A percentile compares a stretch with the other conserved stretches of the same genome.
phyloP scores from a whole-genome alignment of 192 early-diverging fungal genomes.

The Coemansia sp. region DNA sequence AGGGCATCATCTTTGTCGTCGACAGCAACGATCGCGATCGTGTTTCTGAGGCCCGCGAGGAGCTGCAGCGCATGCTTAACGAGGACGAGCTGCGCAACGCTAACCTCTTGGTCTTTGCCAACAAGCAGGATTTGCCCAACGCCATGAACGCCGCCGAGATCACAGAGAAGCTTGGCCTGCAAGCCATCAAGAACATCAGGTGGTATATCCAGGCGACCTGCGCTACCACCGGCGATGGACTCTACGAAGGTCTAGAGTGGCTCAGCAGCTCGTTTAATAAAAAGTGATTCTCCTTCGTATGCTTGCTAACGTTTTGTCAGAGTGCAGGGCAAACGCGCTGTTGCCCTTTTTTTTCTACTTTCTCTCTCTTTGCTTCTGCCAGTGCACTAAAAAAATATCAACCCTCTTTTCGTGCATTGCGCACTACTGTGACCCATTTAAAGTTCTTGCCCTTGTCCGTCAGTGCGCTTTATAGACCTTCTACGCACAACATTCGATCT shows the following conservation, averaged over 20 bases:
- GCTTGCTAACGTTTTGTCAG: not conserved
- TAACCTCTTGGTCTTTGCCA: conserved; percentile 91
- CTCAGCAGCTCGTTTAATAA: conserved; percentile 63
- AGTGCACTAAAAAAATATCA: conserved; percentile 5
- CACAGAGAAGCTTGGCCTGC: conserved; percentile 90
- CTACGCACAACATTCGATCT: not conserved
- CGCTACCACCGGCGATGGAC: conserved; percentile 91
- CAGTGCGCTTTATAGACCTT: no score
- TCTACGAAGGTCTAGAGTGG: conserved; percentile 98
- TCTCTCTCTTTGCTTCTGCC: not conserved
- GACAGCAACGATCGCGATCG: conserved; percentile 97
- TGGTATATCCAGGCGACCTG: conserved; percentile 97
- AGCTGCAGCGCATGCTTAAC: conserved; percentile 92
- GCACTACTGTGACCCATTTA: no score
- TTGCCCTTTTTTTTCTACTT: not conserved
- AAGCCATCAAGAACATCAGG: conserved; percentile 72
- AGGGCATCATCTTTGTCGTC: conserved; percentile 96
- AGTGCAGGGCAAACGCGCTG: not conserved
- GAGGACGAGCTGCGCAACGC: conserved; percentile 95
- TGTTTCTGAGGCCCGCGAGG: conserved; percentile 89
- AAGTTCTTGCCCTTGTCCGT: no score
- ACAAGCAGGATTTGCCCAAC: conserved; percentile 98
- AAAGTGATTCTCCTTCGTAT: not conserved
- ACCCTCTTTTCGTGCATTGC: not conserved
- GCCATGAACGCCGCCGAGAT: conserved; percentile 94